Percentiles rank a stretch among this genome's conserved stretches.
phyloP scores from a whole-genome alignment of 2,329 filamentous ascomycete species.

The Grosmannia clavigera region DNA sequence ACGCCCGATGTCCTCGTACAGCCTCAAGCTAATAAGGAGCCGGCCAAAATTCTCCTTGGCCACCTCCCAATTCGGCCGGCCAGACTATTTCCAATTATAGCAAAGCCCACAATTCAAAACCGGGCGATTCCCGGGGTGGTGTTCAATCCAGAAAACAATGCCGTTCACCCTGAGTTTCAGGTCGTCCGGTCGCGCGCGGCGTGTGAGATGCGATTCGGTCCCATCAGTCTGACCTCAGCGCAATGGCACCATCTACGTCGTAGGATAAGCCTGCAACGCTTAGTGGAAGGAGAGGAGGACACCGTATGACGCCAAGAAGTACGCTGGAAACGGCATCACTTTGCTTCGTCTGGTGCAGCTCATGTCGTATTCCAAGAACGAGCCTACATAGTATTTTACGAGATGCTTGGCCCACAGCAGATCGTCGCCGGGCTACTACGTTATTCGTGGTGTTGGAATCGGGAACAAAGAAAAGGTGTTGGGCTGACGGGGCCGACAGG shows the following conservation, averaged over 20 bases:
- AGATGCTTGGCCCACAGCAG: not conserved
- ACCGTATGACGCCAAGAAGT: not conserved
- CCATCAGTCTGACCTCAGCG: too few species aligned
- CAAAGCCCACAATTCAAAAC: not conserved
- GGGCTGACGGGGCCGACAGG: not conserved
- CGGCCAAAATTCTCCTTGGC: not conserved
- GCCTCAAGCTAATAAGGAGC: not conserved
- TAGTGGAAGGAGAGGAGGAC: not conserved
- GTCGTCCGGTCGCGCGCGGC: not conserved
- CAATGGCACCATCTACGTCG: too few species aligned
- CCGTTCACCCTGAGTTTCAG: not conserved
- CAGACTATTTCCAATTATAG: constrained; percentile 3
- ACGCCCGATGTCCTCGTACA: not conserved
- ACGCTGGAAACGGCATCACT: not conserved
- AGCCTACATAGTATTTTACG: too few species aligned
- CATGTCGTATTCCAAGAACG: too few species aligned
- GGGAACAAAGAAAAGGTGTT: not conserved
- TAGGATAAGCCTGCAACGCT: not conserved
- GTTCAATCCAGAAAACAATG: not conserved
- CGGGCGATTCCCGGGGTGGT: not conserved
- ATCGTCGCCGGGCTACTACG: not conserved
- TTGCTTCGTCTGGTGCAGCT: not conserved
- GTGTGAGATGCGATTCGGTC: too few species aligned
- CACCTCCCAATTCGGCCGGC: not conserved
- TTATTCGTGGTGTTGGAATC: not conserved